Evolutionary conservation across 2,329 filamentous ascomycete genomes (phyloP).

Genomic region (Anisogramma anomala): DNA sequence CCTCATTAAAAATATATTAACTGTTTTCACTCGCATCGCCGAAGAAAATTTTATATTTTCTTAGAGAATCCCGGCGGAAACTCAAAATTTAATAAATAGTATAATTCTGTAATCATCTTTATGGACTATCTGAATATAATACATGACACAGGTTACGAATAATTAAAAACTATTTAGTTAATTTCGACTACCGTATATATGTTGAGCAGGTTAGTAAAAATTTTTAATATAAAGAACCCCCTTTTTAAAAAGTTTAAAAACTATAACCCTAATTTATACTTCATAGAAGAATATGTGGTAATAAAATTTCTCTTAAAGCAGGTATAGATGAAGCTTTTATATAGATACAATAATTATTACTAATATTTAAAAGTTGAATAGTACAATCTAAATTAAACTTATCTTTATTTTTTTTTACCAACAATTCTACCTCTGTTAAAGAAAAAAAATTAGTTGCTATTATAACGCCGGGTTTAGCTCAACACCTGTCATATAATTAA

Average conservation of each 20-base stretch:
- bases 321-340: background rate
- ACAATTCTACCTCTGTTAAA: background rate
- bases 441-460: no score
- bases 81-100: background rate
- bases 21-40: no score
- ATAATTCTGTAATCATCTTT: background rate
- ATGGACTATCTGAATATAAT: background rate
- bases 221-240: background rate
- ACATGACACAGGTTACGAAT: background rate
- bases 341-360: background rate
- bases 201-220: background rate
- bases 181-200: background rate
- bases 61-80: background rate
- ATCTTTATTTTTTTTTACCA: background rate
- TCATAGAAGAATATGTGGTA: background rate
- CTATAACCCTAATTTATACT: background rate
- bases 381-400: background rate
- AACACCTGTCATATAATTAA: no score
- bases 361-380: no score
- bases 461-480: no score
- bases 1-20: no score
- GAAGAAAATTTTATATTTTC: background rate
- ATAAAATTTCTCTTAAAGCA: background rate
- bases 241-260: background rate
- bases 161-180: background rate